Percentiles rank a stretch among this genome's conserved stretches.
Evolutionary conservation across 345 rosid genomes (phyloP).

Genomic region (Orychophragmus violaceus): DNA sequence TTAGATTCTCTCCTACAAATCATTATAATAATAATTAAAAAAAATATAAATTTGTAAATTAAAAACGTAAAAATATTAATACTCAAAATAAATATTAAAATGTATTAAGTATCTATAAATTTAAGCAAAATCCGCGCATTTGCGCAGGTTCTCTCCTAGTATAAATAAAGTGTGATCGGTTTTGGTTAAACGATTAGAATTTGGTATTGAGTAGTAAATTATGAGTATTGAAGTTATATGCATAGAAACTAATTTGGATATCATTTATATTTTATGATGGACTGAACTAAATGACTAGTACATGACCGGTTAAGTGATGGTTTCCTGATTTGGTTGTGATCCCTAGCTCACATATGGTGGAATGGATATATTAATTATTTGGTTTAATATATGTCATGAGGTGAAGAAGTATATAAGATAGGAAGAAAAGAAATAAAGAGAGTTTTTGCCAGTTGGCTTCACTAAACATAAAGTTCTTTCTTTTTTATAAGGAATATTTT

Average conservation of each 20-base stretch:
- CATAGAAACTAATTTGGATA: neutral
- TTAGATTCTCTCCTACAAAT: too few species aligned
- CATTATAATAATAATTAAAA: too few species aligned
- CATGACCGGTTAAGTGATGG: neutral
- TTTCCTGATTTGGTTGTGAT: neutral
- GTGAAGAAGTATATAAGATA: neutral
- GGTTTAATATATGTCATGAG: neutral
- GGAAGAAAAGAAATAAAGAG: neutral
- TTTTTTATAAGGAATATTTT: neutral
- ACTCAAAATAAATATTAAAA: too few species aligned
- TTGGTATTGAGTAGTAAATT: neutral
- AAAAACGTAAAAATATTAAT: too few species aligned
- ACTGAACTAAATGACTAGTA: neutral
- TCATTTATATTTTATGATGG: neutral
- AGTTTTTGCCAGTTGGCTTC: neutral
- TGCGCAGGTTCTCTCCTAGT: too few species aligned
- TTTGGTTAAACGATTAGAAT: too few species aligned
- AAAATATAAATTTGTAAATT: too few species aligned
- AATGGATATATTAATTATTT: neutral
- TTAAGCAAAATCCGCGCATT: too few species aligned
- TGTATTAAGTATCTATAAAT: too few species aligned
- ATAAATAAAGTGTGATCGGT: neutral
- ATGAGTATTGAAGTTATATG: neutral
- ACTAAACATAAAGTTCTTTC: neutral
- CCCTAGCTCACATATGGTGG: neutral